phyloP scores from a whole-genome alignment of 345 rosid species.

The Litchi chinensis region DNA sequence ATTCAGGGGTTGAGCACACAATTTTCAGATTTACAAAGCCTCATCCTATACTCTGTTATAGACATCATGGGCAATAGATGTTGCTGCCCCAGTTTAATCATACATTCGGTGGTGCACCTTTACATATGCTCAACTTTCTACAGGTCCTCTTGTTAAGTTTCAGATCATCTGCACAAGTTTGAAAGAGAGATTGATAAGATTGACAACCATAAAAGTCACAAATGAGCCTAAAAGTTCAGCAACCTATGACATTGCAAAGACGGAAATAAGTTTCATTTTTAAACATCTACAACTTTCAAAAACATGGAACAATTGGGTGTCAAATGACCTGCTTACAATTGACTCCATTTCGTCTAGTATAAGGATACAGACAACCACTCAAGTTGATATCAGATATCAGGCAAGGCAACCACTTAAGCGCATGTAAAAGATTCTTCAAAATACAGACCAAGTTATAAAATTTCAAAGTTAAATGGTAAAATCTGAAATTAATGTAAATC shows the following conservation, averaged over 20 bases:
- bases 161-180: constrained; percentile 37
- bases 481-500: background rate
- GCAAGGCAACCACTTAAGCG: background rate
- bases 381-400: background rate
- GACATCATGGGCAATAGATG: constrained; percentile 23
- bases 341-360: background rate
- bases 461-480: background rate
- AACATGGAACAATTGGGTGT: background rate
- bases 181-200: constrained; percentile 14
- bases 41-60: constrained; percentile 36
- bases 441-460: background rate
- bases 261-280: background rate
- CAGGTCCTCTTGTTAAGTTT: constrained; percentile 13
- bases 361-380: too few species aligned
- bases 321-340: background rate
- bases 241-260: background rate
- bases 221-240: background rate
- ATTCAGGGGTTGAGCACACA: constrained; percentile 19
- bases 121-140: background rate
- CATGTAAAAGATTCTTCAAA: background rate
- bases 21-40: constrained; percentile 39
- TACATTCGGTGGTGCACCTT: constrained; percentile 4
- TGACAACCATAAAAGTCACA: background rate
- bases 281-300: background rate
- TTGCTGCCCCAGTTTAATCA: constrained; percentile 21